Evolutionary conservation across 2,329 filamentous ascomycete species (phyloP).

Genomic region (Ophiostoma piceae): DNA sequence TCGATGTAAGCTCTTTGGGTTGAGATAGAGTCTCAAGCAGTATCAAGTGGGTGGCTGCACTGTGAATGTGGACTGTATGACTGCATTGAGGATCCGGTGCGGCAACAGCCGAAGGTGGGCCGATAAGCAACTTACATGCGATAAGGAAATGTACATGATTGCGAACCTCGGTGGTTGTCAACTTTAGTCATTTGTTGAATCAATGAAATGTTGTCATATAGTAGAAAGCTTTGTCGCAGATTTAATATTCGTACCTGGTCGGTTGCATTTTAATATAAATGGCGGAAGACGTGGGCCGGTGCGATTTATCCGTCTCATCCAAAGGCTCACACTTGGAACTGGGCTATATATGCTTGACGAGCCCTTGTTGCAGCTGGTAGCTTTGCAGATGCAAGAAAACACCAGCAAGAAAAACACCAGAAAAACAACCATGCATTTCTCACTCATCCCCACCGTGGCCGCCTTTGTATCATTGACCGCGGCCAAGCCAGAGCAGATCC

Average conservation of each 20-base stretch:
- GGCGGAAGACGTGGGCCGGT: not conserved
- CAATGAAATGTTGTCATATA: not conserved
- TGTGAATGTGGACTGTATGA: not conserved
- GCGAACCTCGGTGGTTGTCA: not conserved
- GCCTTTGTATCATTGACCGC: not conserved
- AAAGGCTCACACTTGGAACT: not conserved
- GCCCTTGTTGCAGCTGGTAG: not conserved
- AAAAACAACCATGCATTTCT: not conserved
- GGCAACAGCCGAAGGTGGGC: not conserved
- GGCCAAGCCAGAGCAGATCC: conserved; percentile 2
- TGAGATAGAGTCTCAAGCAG: not conserved
- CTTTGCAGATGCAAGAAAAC: not conserved
- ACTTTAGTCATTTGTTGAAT: not conserved
- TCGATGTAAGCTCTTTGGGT: not conserved
- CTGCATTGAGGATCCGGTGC: not conserved
- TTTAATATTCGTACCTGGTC: not conserved
- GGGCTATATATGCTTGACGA: not conserved
- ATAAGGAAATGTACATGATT: conserved; percentile 1
- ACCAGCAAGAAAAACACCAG: not conserved
- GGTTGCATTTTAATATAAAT: not conserved
- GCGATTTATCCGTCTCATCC: not conserved
- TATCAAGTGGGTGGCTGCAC: not conserved
- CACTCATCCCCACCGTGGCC: not conserved
- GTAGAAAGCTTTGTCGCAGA: not conserved
- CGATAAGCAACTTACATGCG: conserved; percentile 18